Evolutionary conservation across 805 yeast genomes (phyloP), one percentile per base, ranked within the genome.

Genomic region (Isabelozyma gotoi): DNA sequence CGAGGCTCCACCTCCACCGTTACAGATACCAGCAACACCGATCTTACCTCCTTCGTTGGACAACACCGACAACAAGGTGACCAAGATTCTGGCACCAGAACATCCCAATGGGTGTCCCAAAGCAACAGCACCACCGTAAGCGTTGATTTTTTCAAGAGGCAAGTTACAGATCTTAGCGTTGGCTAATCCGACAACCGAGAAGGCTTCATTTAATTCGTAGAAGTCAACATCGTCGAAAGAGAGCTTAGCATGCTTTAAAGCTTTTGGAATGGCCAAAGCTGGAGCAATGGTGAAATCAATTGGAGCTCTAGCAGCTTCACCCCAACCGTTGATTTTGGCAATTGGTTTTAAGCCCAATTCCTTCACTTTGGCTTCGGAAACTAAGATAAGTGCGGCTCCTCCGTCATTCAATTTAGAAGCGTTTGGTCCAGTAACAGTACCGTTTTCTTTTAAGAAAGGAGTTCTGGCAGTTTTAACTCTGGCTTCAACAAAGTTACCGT

Each of bases 1-100:
- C 44, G 96, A 85, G 39, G 97, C 98, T 65, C 99, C 99, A 65
- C 99, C 99, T 60, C 99, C 99, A 76, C 99, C 99, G 68, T 94
- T 94, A 79, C 99, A 94, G 63, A 94, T 85, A 66, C 89, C 97
- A 58, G 97, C 97, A 53, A 82, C 89, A 66, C 99, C 99, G 55
- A 83, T 67, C 73, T 85, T 88, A 49, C 76, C 76, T 47, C 71
- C 73, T 76, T 94, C 98, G 73, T 92, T 97, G 32, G 68, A 53
- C 62, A 94, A 80, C 14, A 91, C 90, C 39, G 89, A 80, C 46
- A 82, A 59, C 67, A 94, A 78, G 20, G 99, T 94, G 53, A 88
- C 91, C 45, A 94, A 81, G 59, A 94, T 80, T 77, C 97, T 81
- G 38, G 96, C 95, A 68, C 97, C 97, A n/a, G 96, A 87, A 63